A percentile compares a stretch with the other conserved stretches of the same genome.
These are phyloP conservation scores for Ramicandelaber brevisporus DNA, from an alignment of 192 early-diverging fungal species.

Conservation along the genomic window DNA sequence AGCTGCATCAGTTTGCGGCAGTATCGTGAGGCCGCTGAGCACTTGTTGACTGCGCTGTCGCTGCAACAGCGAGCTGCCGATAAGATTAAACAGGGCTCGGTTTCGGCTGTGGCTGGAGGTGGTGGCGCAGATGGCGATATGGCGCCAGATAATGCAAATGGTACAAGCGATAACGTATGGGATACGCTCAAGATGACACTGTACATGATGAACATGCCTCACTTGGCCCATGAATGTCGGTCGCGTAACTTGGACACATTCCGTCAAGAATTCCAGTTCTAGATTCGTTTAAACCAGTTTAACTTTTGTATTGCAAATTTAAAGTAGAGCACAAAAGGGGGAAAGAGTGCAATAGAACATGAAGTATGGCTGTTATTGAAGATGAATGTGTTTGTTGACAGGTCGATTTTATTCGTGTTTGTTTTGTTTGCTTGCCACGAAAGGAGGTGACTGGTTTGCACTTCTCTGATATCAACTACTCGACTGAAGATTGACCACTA, in stretches of 20 bases:
- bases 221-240: constrained; percentile 62
- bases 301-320: too few species aligned
- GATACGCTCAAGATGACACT: constrained; percentile 49
- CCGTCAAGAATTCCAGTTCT: constrained; percentile 68
- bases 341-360: too few species aligned
- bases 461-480: too few species aligned
- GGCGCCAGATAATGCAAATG: constrained; percentile 11
- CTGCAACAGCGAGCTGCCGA: constrained; percentile 42
- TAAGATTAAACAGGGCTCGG: constrained; percentile 9
- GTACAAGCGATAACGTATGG: constrained; percentile 60
- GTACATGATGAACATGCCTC: constrained; percentile 47
- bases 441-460: too few species aligned
- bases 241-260: constrained; percentile 53
- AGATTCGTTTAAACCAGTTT: constrained; percentile 5
- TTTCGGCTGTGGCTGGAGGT: constrained; percentile 7
- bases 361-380: too few species aligned
- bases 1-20: constrained; percentile 69
- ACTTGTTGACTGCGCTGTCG: constrained; percentile 66
- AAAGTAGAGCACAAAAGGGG: too few species aligned
- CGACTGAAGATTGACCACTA: too few species aligned
- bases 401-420: too few species aligned
- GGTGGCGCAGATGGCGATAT: constrained; percentile 8
- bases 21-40: constrained; percentile 74
- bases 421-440: too few species aligned
- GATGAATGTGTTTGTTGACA: too few species aligned